A percentile compares a stretch with the other conserved stretches of the same genome.
Evolutionary conservation across 2,329 filamentous ascomycete genomes (phyloP).

Genomic region (Eurotiales sp.): DNA sequence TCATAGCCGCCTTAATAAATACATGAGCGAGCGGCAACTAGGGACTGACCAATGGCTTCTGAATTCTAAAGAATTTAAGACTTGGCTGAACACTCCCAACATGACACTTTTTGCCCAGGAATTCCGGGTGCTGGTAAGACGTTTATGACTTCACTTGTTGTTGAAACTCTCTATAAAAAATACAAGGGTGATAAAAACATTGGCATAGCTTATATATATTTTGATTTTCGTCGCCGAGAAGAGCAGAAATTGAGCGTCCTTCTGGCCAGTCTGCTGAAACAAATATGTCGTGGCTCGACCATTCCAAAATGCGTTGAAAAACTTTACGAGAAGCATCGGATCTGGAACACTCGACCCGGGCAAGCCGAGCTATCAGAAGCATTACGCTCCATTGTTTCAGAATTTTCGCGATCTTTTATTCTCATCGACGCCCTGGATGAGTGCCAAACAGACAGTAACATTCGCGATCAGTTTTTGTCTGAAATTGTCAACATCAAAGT

Average conservation of each 20-base stretch:
- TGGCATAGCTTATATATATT: neutral
- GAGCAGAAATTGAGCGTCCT: neutral
- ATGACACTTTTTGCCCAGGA: constrained; percentile 17
- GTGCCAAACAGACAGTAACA: no score
- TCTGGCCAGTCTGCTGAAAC: neutral
- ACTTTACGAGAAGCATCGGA: neutral
- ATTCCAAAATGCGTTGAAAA: neutral
- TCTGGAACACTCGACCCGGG: no score
- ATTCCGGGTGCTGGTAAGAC: constrained; percentile 51
- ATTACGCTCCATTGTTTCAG: no score
- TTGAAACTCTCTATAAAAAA: constrained; percentile 35
- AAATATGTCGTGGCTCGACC: neutral
- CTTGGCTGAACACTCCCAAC: neutral
- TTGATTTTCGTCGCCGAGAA: neutral
- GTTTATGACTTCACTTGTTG: constrained; percentile 39
- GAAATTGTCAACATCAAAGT: no score
- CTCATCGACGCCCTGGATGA: no score
- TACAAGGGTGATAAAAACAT: constrained; percentile 12
- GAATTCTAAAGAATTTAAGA: neutral
- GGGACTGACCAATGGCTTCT: neutral
- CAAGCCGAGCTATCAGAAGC: no score
- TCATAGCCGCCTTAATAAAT: neutral
- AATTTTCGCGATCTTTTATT: no score
- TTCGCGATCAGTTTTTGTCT: no score
- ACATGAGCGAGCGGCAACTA: neutral